Evolutionary conservation across 2,329 filamentous ascomycete species (phyloP), one percentile per base, ranked within the genome.

Genomic region (Aspergillus ustus): DNA sequence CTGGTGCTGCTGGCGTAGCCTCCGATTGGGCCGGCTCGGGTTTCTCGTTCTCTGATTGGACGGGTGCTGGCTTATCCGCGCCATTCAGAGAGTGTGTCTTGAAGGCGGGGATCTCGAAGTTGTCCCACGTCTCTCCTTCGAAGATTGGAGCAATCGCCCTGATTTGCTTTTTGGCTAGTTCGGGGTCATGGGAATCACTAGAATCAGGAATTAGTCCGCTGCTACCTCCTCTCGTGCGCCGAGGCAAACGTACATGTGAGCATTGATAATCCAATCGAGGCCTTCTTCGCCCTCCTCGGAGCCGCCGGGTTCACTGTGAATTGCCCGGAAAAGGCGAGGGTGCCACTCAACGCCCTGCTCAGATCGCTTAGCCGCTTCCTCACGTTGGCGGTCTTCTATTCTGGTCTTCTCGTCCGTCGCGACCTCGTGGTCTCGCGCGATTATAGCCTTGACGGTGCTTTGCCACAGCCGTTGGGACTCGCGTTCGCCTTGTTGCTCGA

Each of bases 361-460:
- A 34, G 86, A 86, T 70, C 95, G 85, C 71, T 87, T 87, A 19
- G 93, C 90, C 2, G 95, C 93, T 73, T 97, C 94, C 65, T 93
- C 89, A 71, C 95, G 86, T 77, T 99, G 95, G 72, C 86, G 88
- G 70, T 98, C 94, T 75, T 99, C 95, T 62, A 99, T 92, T 75
- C 90, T 91, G n/a, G 91, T 93, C 81, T 99, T 99, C 73, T 97
- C 94, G 65, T 95, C 91, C 0, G 95, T 99, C 4, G 95, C 95
- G 8, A 90, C 79, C 68, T 92, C 91, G 71, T 99, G 95, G 70
- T 99, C 93, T 61, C 89, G 87, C 52, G 90, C 88, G 72, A 89
- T 91, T 64, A 99, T 89, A 0, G 94, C 95, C 67, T 89, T 84
- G 8, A 89, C 90, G 0, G 93, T 96, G 53, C 87, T 88, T 34